Base-by-base conservation (phyloP, 108 stramenopile genomes). In the Mayamaea pseudoterrestris region DNA sequence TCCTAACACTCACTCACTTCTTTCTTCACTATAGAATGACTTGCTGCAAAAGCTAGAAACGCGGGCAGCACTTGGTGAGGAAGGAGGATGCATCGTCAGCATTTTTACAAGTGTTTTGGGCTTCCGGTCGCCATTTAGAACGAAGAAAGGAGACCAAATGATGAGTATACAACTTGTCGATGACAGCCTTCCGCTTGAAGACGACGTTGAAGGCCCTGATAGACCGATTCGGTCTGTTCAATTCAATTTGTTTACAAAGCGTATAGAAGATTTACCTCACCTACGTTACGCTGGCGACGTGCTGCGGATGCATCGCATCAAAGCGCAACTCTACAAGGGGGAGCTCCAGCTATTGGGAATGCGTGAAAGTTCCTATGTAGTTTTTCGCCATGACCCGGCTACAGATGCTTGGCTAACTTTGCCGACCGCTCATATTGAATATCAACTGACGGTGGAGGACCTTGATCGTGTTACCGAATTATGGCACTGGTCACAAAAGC, bases 401-500 rank as follows among this genome's bases (percentile, higher is more conserved):
- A 13, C 14, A 21, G 23, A 18, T 31, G n/a, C n/a, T n/a, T n/a
- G n/a, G n/a, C n/a, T n/a, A n/a, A n/a, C n/a, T n/a, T n/a, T n/a
- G n/a, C 53, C 59, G 8, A 55, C 30, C 23, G 41, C 20, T 3
- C 29, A 34, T 6, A 26, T n/a, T 4, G 41, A 5, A 29, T 17
- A 18, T 9, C 6, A 13, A 3, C 28, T 30, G 28, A 40, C 34
- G n/a, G 25, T 25, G 29, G 28, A 43, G 9, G 62, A 64, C 21
- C 42, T 53, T 27, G 14, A 40, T 29, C 21, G 49, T 18, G 53
- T 66, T 18, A 57, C 65, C 20, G 26, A 9, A 18, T 57, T 84
- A 2, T 89, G 87, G 87, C 37, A 58, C 5, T 89, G 87, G 87
- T 79, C 71, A 7, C 77, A 73, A 45, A 30, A 58, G 6, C 63